Conservation (phyloP, 2,329 filamentous ascomycete species). For the Mariannaea sp. region DNA sequence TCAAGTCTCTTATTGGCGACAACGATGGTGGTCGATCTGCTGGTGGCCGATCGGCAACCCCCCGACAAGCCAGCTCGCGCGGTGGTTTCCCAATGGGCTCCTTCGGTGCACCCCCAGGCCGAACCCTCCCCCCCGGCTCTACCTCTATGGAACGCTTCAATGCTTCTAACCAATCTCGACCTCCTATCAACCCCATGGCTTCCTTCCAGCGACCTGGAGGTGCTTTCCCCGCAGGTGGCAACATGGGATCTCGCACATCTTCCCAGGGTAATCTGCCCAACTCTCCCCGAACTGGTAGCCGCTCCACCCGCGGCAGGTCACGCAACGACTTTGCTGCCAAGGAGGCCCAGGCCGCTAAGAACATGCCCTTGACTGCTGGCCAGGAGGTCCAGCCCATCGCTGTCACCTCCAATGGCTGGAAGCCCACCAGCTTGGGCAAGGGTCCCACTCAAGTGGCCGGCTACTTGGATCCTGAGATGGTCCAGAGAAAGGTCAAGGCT, state of each 20-base stretch:
- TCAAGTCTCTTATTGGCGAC: conserved; percentile 87
- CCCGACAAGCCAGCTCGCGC: conserved; percentile 57
- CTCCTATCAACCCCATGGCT: conserved; percentile 47
- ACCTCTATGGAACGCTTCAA: conserved; percentile 78
- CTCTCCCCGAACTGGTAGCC: conserved; percentile 72
- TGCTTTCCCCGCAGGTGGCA: conserved; percentile 63
- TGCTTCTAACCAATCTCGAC: conserved; percentile 60
- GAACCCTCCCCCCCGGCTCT: conserved; percentile 73
- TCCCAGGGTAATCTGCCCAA: conserved; percentile 66
- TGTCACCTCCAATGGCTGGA: conserved; percentile 80
- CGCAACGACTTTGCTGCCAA: conserved; percentile 59
- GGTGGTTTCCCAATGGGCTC: conserved; percentile 69
- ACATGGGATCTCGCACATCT: conserved; percentile 66
- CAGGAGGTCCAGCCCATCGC: conserved; percentile 81
- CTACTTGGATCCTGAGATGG: conserved; percentile 85
- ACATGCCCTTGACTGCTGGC: conserved; percentile 88
- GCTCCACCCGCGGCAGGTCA: conserved; percentile 62
- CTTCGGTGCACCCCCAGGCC: conserved; percentile 59
- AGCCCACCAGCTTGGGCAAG: conserved; percentile 72
- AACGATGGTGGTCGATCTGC: conserved; percentile 66
- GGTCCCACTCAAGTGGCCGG: conserved; percentile 48
- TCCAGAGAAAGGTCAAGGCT: conserved; percentile 98
- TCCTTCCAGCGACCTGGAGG: conserved; percentile 54
- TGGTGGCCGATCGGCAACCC: conserved; percentile 60
- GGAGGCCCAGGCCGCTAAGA: conserved; percentile 76